These are phyloP conservation scores for Saturnispora quitensis DNA, from an alignment of 805 yeast species.

Conservation along the genomic window DNA sequence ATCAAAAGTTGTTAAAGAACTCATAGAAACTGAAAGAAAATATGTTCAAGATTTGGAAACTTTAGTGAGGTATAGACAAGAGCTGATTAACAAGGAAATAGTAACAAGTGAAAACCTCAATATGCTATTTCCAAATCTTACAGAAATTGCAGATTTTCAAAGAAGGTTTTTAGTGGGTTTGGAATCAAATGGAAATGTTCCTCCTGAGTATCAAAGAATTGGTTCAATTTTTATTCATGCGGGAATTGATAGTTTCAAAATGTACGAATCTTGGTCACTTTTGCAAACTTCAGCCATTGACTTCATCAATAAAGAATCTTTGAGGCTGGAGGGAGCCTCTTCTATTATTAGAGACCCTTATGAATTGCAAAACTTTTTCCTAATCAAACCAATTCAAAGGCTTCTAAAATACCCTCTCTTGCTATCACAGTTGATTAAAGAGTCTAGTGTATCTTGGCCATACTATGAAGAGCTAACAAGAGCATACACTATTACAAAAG, in stretches of 20 bases:
- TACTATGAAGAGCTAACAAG: conserved; percentile 56
- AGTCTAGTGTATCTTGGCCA: conserved; percentile 44
- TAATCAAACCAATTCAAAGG: conserved; percentile 92
- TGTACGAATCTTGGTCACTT: conserved; percentile 91
- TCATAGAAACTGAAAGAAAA: conserved; percentile 84
- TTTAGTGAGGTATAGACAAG: conserved; percentile 56
- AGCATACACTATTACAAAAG: conserved; percentile 69
- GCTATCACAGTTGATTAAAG: conserved; percentile 63
- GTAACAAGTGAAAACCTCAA: conserved; percentile 75
- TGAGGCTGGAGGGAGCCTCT: conserved; percentile 45
- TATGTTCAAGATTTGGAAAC: conserved; percentile 87
- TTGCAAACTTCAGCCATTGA: conserved; percentile 85
- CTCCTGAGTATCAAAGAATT: conserved; percentile 68
- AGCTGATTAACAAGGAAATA: conserved; percentile 53
- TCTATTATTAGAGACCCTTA: conserved; percentile 69
- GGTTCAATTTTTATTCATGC: conserved; percentile 86
- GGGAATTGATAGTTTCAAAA: conserved; percentile 66
- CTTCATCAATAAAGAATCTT: conserved; percentile 55
- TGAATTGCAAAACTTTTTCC: conserved; percentile 80
- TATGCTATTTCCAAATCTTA: conserved; percentile 74
- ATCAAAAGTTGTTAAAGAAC: conserved; percentile 73
- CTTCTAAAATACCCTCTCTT: conserved; percentile 91
- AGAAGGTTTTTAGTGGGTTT: conserved; percentile 79
- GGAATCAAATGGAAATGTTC: conserved; percentile 77
- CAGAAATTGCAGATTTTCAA: conserved; percentile 83